Percentiles rank a stretch among this genome's conserved stretches.
Evolutionary conservation across 345 rosid species (phyloP).

Genomic region (Sonneratia caseolaris): DNA sequence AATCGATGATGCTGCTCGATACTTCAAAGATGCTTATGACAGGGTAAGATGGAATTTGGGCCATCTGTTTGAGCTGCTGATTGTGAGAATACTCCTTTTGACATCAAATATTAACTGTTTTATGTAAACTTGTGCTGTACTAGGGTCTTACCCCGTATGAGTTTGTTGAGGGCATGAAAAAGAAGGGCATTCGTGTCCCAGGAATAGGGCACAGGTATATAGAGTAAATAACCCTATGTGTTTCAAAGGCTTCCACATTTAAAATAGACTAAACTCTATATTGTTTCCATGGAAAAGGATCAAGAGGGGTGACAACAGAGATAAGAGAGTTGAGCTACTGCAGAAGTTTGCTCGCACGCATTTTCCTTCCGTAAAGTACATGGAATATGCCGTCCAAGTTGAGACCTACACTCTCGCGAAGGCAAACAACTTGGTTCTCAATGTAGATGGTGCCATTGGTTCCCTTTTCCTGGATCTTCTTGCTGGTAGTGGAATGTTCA

Average conservation of each 20-base stretch:
- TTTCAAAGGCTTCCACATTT: background rate
- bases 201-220: conserved; percentile 91
- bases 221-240: background rate
- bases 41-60: conserved; percentile 32
- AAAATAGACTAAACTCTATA: background rate
- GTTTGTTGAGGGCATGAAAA: conserved; percentile 92
- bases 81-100: background rate
- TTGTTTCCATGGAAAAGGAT: conserved; percentile 36
- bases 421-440: conserved; percentile 76
- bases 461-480: conserved; percentile 96
- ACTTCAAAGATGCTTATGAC: conserved; percentile 94
- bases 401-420: conserved; percentile 81
- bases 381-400: conserved; percentile 85
- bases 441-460: conserved; percentile 87
- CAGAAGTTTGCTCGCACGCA: conserved; percentile 76
- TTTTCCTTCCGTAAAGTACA: conserved; percentile 90
- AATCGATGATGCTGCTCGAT: conserved; percentile 94
- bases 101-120: background rate
- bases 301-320: conserved; percentile 96
- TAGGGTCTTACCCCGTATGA: conserved; percentile 87
- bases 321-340: conserved; percentile 86
- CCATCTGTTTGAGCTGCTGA: background rate
- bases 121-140: conserved; percentile 4
- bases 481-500: conserved; percentile 90
- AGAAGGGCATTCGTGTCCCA: conserved; percentile 97